Base-by-base conservation (phyloP, 345 rosid genomes). In the Ceriops zippeliana region DNA sequence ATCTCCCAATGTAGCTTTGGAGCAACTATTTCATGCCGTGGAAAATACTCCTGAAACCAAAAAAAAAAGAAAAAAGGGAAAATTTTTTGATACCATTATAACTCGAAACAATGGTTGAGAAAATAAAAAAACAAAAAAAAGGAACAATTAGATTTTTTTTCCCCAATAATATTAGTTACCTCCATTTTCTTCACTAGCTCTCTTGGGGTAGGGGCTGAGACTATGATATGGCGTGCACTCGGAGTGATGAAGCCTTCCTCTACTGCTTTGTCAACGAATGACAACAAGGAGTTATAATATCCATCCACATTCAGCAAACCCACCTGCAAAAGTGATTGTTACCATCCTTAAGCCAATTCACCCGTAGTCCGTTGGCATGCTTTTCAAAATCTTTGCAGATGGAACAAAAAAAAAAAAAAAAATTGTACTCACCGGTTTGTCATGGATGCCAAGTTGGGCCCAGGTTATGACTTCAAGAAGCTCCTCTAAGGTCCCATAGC, bases 1-100 rank as follows among this genome's bases (percentile, higher is more conserved):
- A 49, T 85, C 82, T 91, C 93, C 96, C 98, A 92, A 34, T 82
- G 88, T 52, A 83, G 76, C 85, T 86, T 86, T 24, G 93, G 73
- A 11, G 93, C 96, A 21, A 83, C 96, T 69, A 80, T 85, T 77
- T 89, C 91, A 64, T 89, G 93, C 56, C 79, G 78, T 0, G 96
- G 92, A 68, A 76, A 81, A 73, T 92, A 92, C 62, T 90, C 98
- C 98, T 91, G 31, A 72, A 54, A 9, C 58, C 31, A 1, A 52
- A 52, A 52, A 52, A 32, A 32, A 6, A 32, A 32, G 5, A 31
- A 31, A 5, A 32, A 32, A 2, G 11, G 11, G 15, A 38, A 35
- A 10, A 42, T 2, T 28, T 28, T 38, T 10, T 11, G 13, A 9
- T 10, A 13, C 5, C 59, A 37, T 24, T 63, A 21, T 63, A 22